Evolutionary conservation across 1,284 basidiomycete genomes (phyloP), one percentile per base, ranked within the genome.

Genomic region (Ceratobasidium sp.): DNA sequence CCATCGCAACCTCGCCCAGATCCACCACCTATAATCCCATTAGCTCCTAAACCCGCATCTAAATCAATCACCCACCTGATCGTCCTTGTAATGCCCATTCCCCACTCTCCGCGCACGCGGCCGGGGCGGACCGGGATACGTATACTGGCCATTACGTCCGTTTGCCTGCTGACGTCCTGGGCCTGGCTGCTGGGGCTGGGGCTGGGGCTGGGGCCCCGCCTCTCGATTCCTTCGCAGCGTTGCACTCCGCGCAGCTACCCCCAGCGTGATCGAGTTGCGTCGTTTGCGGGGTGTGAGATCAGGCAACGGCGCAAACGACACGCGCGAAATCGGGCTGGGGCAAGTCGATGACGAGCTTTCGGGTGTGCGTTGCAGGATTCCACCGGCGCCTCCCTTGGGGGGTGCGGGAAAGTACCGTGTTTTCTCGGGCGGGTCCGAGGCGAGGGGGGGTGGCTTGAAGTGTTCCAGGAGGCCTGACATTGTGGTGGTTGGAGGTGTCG

Each of bases 391-490:
- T 1, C 6, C 35, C 8, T 22, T 67, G 3, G 64, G 64, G 17
- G 64, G 64, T 10, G 52, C 52, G 5, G 64, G 64, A 50, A 50
- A 67, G 64, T 38, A 67, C 40, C 31, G 40, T n/a, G 64, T 67
- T 40, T 67, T 67, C 27, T 50, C 64, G 20, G 64, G 64, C 2
- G 64, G 64, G 13, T 67, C 64, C 27, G 64, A 67, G 22, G 64
- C 64, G 12, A 67, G 64, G n/a, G 64, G 64, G 13, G 64, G 64
- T 20, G 64, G 64, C 64, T 67, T 67, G 64, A 67, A 67, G 52
- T 67, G 64, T 40, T 67, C 64, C n/a, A 67, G 32, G 64, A 67
- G 27, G 27, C 50, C 40, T 0, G 64, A 67, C 64, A 67, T 67
- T 22, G 64, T 47, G 31, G 32, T 20, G 17, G 32, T 47, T 12